A percentile compares a stretch with the other conserved stretches of the same genome.
Evolutionary conservation across 495 filamentous ascomycete species (phyloP).

Genomic region (Penicillium chermesinum): DNA sequence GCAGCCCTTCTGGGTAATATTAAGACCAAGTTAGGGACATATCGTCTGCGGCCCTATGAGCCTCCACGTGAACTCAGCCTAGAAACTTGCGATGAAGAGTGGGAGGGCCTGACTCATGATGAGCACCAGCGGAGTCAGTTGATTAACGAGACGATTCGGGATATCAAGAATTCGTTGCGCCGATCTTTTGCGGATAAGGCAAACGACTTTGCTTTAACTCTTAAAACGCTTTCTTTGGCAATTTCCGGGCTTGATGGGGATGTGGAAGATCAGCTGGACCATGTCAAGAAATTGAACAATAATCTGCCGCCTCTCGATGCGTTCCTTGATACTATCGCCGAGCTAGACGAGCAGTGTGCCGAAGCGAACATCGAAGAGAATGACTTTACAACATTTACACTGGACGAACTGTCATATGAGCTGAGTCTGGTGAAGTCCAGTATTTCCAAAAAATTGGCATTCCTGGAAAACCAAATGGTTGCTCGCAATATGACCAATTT

Average conservation of each 20-base stretch:
- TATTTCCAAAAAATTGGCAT: conserved; percentile 90
- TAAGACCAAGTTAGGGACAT: conserved; percentile 95
- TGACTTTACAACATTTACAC: conserved; percentile 95
- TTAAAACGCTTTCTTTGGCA: conserved; percentile 87
- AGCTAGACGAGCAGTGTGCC: conserved; percentile 77
- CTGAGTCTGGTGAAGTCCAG: conserved; percentile 82
- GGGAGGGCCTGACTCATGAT: conserved; percentile 68
- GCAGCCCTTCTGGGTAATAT: conserved; percentile 94
- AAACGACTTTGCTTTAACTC: conserved; percentile 90
- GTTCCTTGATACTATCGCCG: conserved; percentile 77
- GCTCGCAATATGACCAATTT: conserved; percentile 98
- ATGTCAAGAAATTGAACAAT: conserved; percentile 72
- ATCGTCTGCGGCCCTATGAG: conserved; percentile 83
- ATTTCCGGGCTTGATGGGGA: conserved; percentile 94
- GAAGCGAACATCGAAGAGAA: conserved; percentile 99
- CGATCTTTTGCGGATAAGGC: conserved; percentile 92
- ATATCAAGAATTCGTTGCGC: conserved; percentile 94
- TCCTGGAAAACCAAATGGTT: conserved; percentile 95
- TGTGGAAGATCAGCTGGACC: conserved; percentile 84
- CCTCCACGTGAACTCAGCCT: conserved; percentile 75
- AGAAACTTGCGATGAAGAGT: conserved; percentile 76
- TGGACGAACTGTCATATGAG: conserved; percentile 94
- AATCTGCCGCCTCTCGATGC: conserved; percentile 83
- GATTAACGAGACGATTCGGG: conserved; percentile 96
- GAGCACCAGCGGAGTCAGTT: conserved; percentile 84